Evolutionary conservation across 2,329 filamentous ascomycete genomes (phyloP).

Genomic region (Paecilomyces formosus): DNA sequence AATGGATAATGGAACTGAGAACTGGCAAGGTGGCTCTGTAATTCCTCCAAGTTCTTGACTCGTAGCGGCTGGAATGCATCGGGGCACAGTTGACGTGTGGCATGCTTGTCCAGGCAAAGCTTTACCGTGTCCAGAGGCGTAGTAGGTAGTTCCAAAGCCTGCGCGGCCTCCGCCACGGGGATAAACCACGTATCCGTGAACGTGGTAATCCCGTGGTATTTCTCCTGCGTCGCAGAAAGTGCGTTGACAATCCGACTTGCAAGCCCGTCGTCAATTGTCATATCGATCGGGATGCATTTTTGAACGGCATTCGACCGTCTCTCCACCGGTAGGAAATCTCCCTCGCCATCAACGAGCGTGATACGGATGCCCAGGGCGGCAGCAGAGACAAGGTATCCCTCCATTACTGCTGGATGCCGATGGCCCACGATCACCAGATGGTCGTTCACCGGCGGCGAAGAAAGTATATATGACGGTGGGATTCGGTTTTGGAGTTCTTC

Average conservation of each 20-base stretch:
- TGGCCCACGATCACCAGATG: constrained; percentile 5
- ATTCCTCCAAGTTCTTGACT: not conserved
- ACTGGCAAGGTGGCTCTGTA: not conserved
- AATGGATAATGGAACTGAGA: not conserved
- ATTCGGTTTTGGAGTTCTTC: constrained; percentile 13
- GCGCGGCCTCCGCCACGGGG: constrained; percentile 22
- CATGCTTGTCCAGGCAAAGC: constrained; percentile 24
- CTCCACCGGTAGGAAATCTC: constrained; percentile 32
- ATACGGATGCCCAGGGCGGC: constrained; percentile 28
- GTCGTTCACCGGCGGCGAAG: not conserved
- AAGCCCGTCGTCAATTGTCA: constrained; percentile 19
- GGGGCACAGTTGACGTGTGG: constrained; percentile 13
- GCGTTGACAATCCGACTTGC: constrained; percentile 21
- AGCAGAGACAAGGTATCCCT: constrained; percentile 14
- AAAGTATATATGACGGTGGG: constrained; percentile 10
- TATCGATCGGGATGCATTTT: constrained; percentile 14
- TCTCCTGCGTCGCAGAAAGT: constrained; percentile 11
- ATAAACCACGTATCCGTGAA: constrained; percentile 24
- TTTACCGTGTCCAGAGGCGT: constrained; percentile 17
- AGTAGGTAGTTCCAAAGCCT: constrained; percentile 25
- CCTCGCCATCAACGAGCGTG: constrained; percentile 28
- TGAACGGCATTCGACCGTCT: constrained; percentile 25
- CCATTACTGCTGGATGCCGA: constrained; percentile 2
- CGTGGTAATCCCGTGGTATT: constrained; percentile 31
- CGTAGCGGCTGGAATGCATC: constrained; percentile 3